A percentile compares a stretch with the other conserved stretches of the same genome.
These are phyloP conservation scores for Lactarius hengduanensis DNA, from an alignment of 768 basidiomycete genomes.

Conservation along the genomic window DNA sequence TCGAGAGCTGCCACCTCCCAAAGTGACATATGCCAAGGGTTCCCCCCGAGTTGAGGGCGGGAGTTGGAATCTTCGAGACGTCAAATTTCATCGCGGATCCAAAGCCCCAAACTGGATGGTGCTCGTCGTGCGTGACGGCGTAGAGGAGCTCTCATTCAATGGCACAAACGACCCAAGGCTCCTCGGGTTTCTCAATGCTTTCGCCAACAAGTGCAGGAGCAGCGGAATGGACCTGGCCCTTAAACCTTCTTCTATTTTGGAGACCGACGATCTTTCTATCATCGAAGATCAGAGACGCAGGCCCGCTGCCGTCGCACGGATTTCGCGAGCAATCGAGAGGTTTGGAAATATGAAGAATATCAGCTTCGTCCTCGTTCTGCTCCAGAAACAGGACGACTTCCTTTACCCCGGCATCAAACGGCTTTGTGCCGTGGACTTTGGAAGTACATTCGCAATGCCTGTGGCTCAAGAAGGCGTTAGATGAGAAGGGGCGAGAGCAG, in stretches of 20 bases:
- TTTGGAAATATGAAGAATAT: conserved; percentile 40
- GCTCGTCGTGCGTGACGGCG: conserved; percentile 57
- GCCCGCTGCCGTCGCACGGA: conserved; percentile 38
- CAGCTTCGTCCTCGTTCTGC: conserved; percentile 67
- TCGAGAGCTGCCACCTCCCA: conserved; percentile 61
- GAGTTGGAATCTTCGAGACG: conserved; percentile 74
- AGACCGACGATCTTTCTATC: conserved; percentile 35
- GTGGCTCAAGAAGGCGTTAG: conserved; percentile 59
- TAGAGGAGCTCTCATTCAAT: conserved; percentile 35
- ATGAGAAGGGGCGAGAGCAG: conserved; percentile 62
- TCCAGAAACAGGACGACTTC: conserved; percentile 65
- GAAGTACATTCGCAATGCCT: conserved; percentile 75
- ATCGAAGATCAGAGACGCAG: conserved; percentile 40
- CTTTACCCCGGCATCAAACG: conserved; percentile 83
- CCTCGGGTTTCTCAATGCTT: conserved; percentile 46
- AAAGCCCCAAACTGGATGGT: conserved; percentile 61
- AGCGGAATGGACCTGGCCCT: conserved; percentile 53
- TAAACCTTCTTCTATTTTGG: not conserved
- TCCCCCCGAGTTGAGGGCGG: conserved; percentile 51
- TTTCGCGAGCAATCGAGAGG: conserved; percentile 29
- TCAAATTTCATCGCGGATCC: conserved; percentile 62
- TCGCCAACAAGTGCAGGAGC: conserved; percentile 51
- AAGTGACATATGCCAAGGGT: conserved; percentile 51
- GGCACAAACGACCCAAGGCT: conserved; percentile 47
- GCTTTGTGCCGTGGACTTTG: conserved; percentile 70